Evolutionary conservation across 2,329 filamentous ascomycete genomes (phyloP), one percentile per base, ranked within the genome.

Genomic region (Trichoderma guizhouense): DNA sequence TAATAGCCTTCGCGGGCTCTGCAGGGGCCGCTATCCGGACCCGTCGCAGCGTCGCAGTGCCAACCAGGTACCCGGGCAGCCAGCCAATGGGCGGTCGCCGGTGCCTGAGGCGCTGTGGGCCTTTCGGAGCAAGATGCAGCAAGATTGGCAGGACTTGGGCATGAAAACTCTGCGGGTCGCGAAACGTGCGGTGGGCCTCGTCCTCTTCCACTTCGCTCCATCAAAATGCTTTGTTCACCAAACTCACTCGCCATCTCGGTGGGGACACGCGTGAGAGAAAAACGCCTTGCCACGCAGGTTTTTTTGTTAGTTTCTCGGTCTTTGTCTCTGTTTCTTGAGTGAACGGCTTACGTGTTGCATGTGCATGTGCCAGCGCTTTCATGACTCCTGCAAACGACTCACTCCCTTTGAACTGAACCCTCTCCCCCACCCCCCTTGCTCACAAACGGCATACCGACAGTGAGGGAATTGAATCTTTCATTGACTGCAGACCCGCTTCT

Each of bases 31-130:
- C 70, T 51, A 55, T 63, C 63, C 55, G 70, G 58, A 28, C 63
- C 70, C 66, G 39, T 65, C 60, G 43, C 66, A 61, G 71, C 66
- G 65, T 65, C 66, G 71, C 77, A 76, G 69, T 39, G 61, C 74
- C 69, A 74, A 73, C 76, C 78, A 78, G 78, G 78, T 75, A 78
- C 77, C 73, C 72, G 73, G 61, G 30, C n/a, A 11, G 9, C 39
- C 66, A 69, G 57, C 79, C 79, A 81, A 80, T 81, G 26, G 73
- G 62, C 21, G 63, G 11, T 67, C n/a, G 30, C 30, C 34, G 67
- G 77, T 79, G 71, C 77, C 78, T 79, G 76, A 72, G 72, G 66
- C 60, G 71, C 32, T 26, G 66, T 47, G 66, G 66, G 66, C 15
- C 66, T 21, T 53, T 62, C 36, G 34, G 36, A 43, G 26, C 30